Conservation (phyloP, 176 grass and related monocot genomes). For the Ampelocalamus luodianensis region DNA sequence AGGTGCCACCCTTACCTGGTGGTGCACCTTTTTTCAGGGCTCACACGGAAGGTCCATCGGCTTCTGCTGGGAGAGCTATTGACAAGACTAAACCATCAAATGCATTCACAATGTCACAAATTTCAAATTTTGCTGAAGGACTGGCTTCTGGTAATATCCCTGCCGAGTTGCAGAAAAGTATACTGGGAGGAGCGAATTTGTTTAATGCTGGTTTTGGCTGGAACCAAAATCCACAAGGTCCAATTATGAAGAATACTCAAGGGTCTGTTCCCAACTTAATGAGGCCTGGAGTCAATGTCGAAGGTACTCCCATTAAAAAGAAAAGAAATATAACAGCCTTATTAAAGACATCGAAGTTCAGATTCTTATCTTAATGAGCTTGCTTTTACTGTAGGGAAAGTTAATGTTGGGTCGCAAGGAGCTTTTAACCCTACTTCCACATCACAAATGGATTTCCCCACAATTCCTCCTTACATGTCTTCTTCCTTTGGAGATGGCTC, state of each 20-base stretch:
- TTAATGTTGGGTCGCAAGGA: slow-evolving; percentile 61
- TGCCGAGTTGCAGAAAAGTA: slow-evolving; percentile 75
- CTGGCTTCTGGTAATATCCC: slow-evolving; percentile 59
- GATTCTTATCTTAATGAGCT: slow-evolving; percentile 36
- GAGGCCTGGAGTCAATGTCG: slow-evolving; percentile 60
- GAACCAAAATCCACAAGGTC: slow-evolving; percentile 70
- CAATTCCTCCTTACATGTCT: slow-evolving; percentile 52
- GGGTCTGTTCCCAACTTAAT: slow-evolving; percentile 62
- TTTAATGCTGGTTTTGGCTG: slow-evolving; percentile 76
- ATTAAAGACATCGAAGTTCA: slow-evolving; percentile 31
- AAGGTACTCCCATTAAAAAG: slow-evolving; percentile 54
- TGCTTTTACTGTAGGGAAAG: slow-evolving; percentile 63
- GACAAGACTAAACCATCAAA: slow-evolving; percentile 59
- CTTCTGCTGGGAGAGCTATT: slow-evolving; percentile 56
- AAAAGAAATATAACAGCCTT: slow-evolving; percentile 30
- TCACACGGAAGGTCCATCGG: slow-evolving; percentile 50
- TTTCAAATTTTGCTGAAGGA: slow-evolving; percentile 73
- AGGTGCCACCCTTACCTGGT: slow-evolving; percentile 54
- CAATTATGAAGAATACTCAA: slow-evolving; percentile 66
- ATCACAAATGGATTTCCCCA: slow-evolving; percentile 56
- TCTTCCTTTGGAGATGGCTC: slow-evolving; percentile 76
- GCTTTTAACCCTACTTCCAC: slow-evolving; percentile 57
- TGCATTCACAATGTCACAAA: slow-evolving; percentile 58
- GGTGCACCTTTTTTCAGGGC: slow-evolving; percentile 54
- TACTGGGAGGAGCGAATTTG: slow-evolving; percentile 60